Evolutionary conservation across 257 asterid genomes (phyloP).

Genomic region (Cruciata laevipes): DNA sequence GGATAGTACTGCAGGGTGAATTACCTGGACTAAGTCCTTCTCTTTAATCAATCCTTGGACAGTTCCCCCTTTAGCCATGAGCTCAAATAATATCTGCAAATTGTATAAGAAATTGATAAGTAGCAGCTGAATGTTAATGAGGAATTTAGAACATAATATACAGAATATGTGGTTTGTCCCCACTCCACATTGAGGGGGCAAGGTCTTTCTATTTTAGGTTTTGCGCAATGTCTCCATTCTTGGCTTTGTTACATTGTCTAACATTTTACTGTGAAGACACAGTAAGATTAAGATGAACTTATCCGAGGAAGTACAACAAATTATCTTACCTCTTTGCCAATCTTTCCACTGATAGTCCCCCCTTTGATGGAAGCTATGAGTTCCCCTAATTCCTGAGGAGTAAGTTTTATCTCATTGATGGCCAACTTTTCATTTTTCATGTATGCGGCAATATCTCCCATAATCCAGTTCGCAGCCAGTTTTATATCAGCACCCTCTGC

Average conservation of each 20-base stretch:
- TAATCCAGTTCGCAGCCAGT: constrained; percentile 89
- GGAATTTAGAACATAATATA: not conserved
- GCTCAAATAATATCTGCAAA: constrained; percentile 77
- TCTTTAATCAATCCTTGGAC: constrained; percentile 85
- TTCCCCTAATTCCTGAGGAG: constrained; percentile 70
- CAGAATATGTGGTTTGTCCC: not conserved
- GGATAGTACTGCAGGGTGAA: constrained; percentile 21
- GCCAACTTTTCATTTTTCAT: constrained; percentile 79
- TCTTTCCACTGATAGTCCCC: constrained; percentile 91
- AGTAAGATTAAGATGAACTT: not conserved
- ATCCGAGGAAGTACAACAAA: not conserved
- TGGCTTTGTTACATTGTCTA: not conserved
- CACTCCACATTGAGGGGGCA: constrained; percentile 2
- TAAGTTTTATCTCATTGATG: constrained; percentile 65
- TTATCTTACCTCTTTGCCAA: constrained; percentile 82
- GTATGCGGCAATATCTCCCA: constrained; percentile 95
- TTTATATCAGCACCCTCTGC: constrained; percentile 72
- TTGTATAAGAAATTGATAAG: constrained; percentile 10
- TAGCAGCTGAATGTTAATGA: constrained; percentile 6
- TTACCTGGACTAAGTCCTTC: constrained; percentile 92
- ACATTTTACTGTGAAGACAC: not conserved
- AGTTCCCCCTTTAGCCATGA: constrained; percentile 87
- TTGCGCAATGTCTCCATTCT: not conserved
- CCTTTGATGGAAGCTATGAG: constrained; percentile 79
- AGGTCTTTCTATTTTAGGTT: not conserved